Evolutionary conservation across 192 early-diverging fungal species (phyloP), one percentile per base, ranked within the genome.

Genomic region (Coemansia pectinata): DNA sequence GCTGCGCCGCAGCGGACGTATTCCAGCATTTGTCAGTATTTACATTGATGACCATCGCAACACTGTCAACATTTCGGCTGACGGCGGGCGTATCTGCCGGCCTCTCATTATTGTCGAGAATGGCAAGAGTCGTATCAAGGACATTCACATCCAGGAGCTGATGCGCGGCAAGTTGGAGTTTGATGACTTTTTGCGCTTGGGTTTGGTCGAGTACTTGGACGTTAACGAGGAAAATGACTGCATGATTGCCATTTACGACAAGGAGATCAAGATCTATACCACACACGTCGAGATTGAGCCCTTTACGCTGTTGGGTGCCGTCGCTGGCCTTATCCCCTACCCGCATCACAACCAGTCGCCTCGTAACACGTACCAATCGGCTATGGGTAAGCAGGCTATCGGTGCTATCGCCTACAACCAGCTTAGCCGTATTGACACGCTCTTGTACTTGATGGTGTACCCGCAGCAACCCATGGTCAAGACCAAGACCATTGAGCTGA

Each of bases 351-450:
- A 99, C 81, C 98, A 95, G 89, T 98, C 98, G 45, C 98, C 98
- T 52, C 98, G 98, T 90, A 99, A 99, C 77, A 95, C 93, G 4
- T 99, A 99, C 76, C 97, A 99, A 86, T 98, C 96, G 53, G 97
- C 97, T 62, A 99, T 99, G 97, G 97, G 97, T 79, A 99, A 99
- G 86, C 98, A 99, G 84, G 98, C 98, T 50, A 99, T 99, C 93
- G 98, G 98, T 42, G 91, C 96, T 42, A 96, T 93, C 27, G 98
- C 98, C 47, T 97, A 96, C 83, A 96, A 91, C 89, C 93, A 96
- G 78, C 78, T 91, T 52, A 21, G 90, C 93, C 91, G 98, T 63
- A 97, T 98, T 93, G 98, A 99, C 82, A 98, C 96, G 19, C 90
- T 98, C 71, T 88, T 93, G 66, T 98, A 99, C 77, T 94, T 99